These are phyloP conservation scores for Polyporus tsugae DNA, from an alignment of 1,284 basidiomycete species.

Conservation along the genomic window DNA sequence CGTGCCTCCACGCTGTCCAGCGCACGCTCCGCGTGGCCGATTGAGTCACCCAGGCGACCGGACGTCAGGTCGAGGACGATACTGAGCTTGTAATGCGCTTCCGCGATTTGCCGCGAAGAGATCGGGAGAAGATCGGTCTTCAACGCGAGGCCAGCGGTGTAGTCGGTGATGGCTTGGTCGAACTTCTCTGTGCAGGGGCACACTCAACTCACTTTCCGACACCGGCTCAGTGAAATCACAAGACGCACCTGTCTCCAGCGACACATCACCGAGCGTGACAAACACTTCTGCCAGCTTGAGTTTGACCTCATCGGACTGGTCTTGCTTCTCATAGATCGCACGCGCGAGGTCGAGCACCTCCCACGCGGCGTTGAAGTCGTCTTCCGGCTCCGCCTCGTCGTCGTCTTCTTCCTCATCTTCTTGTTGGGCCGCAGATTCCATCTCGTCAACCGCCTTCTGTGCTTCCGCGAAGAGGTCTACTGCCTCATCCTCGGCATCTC, in stretches of 20 bases:
- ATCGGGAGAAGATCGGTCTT: slow-evolving; percentile 76
- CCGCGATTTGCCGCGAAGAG: slow-evolving; percentile 87
- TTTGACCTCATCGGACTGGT: slow-evolving; percentile 64
- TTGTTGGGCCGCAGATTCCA: slow-evolving; percentile 54
- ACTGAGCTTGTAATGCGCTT: slow-evolving; percentile 90
- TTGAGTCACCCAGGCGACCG: slow-evolving; percentile 80
- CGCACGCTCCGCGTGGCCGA: slow-evolving; percentile 81
- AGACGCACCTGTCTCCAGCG: slow-evolving; percentile 83
- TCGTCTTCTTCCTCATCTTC: slow-evolving; percentile 63
- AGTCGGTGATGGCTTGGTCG: slow-evolving; percentile 88
- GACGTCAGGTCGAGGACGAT: slow-evolving; percentile 89
- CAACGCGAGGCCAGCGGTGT: slow-evolving; percentile 74
- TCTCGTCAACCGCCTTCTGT: slow-evolving; percentile 51
- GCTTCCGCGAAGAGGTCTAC: slow-evolving; percentile 72
- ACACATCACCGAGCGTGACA: slow-evolving; percentile 87
- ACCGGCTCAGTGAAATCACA: not conserved
- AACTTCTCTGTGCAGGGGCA: slow-evolving; percentile 79
- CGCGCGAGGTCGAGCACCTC: slow-evolving; percentile 90
- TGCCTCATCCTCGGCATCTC: slow-evolving; percentile 69
- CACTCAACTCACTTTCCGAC: not conserved
- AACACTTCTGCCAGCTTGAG: slow-evolving; percentile 87
- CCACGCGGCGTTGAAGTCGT: slow-evolving; percentile 96
- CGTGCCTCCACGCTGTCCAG: slow-evolving; percentile 78
- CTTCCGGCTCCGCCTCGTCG: slow-evolving; percentile 81
- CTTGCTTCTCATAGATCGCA: slow-evolving; percentile 79